Evolutionary conservation across 176 grass and related monocot genomes (phyloP).

Genomic region (Chrysopogon serrulatus): DNA sequence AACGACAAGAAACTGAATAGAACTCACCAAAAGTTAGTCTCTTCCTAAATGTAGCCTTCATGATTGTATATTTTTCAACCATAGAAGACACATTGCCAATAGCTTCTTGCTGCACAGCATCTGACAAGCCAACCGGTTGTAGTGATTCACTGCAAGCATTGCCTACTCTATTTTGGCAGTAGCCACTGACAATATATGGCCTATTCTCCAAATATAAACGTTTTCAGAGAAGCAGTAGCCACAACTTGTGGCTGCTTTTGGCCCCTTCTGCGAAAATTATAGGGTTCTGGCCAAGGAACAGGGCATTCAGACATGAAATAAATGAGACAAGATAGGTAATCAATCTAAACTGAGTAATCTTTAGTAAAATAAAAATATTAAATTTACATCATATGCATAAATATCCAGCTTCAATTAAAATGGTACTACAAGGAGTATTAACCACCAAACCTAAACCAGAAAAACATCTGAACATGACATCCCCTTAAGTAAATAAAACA

Average conservation of each 20-base stretch:
- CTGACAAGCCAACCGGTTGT: slow-evolving; percentile 39
- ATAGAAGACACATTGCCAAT: slow-evolving; percentile 74
- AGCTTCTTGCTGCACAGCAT: slow-evolving; percentile 57
- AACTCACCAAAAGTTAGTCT: slow-evolving; percentile 93
- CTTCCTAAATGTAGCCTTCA: slow-evolving; percentile 83
- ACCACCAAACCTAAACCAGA: not conserved
- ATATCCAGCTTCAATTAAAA: not conserved
- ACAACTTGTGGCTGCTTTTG: slow-evolving; percentile 95
- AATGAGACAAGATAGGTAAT: not conserved
- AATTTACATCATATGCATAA: slow-evolving; percentile 6
- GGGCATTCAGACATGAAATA: slow-evolving; percentile 14
- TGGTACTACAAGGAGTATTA: slow-evolving; percentile 2
- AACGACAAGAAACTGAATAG: slow-evolving; percentile 1
- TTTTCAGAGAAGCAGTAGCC: slow-evolving; percentile 89
- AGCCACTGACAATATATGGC: slow-evolving; percentile 87
- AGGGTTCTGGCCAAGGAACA: slow-evolving; percentile 69
- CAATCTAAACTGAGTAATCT: not conserved
- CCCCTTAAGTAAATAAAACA: not conserved
- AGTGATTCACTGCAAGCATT: slow-evolving; percentile 46
- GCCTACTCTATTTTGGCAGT: slow-evolving; percentile 65
- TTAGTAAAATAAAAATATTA: slow-evolving; percentile 25
- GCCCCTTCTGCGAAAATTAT: slow-evolving; percentile 74
- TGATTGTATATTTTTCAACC: slow-evolving; percentile 82
- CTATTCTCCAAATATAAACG: slow-evolving; percentile 86
- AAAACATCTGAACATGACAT: slow-evolving; percentile 16